phyloP scores from a whole-genome alignment of 1,139 yeast species.

The Eremothecium cymbalariae region DNA sequence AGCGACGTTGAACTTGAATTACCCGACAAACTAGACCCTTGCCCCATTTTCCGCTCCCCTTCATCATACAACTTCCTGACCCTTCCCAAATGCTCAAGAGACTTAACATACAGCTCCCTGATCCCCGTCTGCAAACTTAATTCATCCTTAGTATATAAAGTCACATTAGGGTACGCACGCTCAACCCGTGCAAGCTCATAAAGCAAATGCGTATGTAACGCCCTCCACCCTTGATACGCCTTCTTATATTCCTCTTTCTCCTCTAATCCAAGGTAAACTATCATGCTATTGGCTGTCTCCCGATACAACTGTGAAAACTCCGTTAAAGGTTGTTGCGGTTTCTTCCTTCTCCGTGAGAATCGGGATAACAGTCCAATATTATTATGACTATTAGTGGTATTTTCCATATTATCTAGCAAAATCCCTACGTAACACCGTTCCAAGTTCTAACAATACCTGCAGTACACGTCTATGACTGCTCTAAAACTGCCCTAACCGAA shows the following conservation, averaged over 20 bases:
- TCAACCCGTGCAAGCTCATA: constrained; percentile 51
- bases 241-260: constrained; percentile 45
- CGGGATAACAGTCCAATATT: constrained; percentile 22
- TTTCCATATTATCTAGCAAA: too few relatives aligned
- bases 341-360: constrained; percentile 38
- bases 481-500: too few relatives aligned
- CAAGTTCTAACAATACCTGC: too few relatives aligned
- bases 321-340: constrained; percentile 50
- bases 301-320: constrained; percentile 54
- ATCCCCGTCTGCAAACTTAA: constrained; percentile 33
- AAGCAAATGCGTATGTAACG: constrained; percentile 51
- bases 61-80: constrained; percentile 23
- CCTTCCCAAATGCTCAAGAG: constrained; percentile 34
- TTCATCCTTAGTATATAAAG: constrained; percentile 41
- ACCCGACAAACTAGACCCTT: not conserved
- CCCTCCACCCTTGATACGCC: constrained; percentile 66
- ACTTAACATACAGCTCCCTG: constrained; percentile 31
- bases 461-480: too few relatives aligned
- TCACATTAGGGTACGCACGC: constrained; percentile 32
- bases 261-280: constrained; percentile 50
- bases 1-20: constrained; percentile 4
- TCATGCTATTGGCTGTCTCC: constrained; percentile 51
- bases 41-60: constrained; percentile 1
- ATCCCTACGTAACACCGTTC: too few relatives aligned
- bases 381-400: not conserved